phyloP scores from a whole-genome alignment of 2,329 filamentous ascomycete species.

The Penicillium sp. region DNA sequence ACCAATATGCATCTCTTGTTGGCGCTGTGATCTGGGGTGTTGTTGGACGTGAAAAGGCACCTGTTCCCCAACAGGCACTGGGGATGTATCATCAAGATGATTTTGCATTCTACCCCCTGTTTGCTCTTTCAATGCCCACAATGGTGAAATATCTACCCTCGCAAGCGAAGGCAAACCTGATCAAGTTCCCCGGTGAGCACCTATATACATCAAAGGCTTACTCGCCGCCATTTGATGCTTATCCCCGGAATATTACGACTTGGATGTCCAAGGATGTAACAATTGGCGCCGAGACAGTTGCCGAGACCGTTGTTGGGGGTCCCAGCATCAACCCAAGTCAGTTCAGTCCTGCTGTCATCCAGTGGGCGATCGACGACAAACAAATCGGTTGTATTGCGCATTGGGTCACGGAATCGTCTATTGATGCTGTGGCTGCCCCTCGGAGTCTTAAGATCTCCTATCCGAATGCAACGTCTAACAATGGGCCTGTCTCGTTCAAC shows the following conservation, averaged over 20 bases:
- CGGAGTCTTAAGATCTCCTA: conserved; percentile 55
- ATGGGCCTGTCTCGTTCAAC: conserved; percentile 10
- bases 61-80: conserved; percentile 42
- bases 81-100: conserved; percentile 63
- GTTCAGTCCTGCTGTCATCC: conserved; percentile 63
- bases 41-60: conserved; percentile 24
- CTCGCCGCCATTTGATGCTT: conserved; percentile 61
- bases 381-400: conserved; percentile 31
- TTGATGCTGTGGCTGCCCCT: conserved; percentile 47
- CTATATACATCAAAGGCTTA: conserved; percentile 56
- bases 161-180: conserved; percentile 53
- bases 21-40: conserved; percentile 62
- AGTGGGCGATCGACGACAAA: conserved; percentile 53
- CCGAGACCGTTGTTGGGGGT: conserved; percentile 59
- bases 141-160: conserved; percentile 43
- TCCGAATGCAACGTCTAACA: conserved; percentile 46
- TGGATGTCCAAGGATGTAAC: conserved; percentile 60
- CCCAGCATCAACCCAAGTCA: conserved; percentile 53
- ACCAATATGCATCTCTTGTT: conserved; percentile 61
- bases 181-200: conserved; percentile 56
- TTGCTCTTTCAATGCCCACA: conserved; percentile 47
- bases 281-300: conserved; percentile 62
- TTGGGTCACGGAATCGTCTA: conserved; percentile 44
- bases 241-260: conserved; percentile 60
- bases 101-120: conserved; percentile 59